phyloP scores from a whole-genome alignment of 129 eudicot genomes.

The Gnaphalium uliginosum region DNA sequence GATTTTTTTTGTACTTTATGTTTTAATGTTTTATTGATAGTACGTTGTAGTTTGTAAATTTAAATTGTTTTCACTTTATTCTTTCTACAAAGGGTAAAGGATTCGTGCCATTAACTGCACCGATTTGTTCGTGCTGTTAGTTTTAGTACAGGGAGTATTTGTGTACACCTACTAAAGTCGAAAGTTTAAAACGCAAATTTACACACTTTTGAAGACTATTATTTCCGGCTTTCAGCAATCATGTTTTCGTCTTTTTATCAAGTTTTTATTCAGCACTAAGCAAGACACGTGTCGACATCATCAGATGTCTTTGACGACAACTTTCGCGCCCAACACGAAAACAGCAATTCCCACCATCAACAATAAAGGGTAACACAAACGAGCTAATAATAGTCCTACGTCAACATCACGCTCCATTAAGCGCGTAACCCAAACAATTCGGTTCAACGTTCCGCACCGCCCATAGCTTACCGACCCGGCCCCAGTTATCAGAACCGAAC shows the following conservation, averaged over 20 bases:
- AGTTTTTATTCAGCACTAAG: neutral
- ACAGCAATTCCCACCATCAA: neutral
- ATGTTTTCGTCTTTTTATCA: neutral
- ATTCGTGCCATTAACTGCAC: no score
- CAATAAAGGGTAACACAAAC: neutral
- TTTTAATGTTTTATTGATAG: no score
- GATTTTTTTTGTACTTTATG: no score
- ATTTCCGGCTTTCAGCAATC: neutral
- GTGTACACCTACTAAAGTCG: no score
- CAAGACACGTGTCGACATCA: slow-evolving; percentile 19
- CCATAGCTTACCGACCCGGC: slow-evolving; percentile 30
- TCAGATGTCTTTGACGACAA: slow-evolving; percentile 18
- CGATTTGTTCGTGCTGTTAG: no score
- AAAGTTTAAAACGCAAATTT: no score
- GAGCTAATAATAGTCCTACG: neutral
- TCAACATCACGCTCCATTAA: neutral
- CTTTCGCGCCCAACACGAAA: slow-evolving; percentile 21
- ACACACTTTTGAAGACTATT: no score
- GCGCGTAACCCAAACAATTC: neutral
- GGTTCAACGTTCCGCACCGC: slow-evolving; percentile 14
- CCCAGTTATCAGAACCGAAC: neutral
- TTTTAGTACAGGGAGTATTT: no score
- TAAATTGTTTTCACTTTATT: no score
- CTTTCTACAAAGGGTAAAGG: no score
- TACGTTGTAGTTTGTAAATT: no score